Evolutionary conservation across 1,284 basidiomycete genomes (phyloP).

Genomic region (Rhodotorula sp.): DNA sequence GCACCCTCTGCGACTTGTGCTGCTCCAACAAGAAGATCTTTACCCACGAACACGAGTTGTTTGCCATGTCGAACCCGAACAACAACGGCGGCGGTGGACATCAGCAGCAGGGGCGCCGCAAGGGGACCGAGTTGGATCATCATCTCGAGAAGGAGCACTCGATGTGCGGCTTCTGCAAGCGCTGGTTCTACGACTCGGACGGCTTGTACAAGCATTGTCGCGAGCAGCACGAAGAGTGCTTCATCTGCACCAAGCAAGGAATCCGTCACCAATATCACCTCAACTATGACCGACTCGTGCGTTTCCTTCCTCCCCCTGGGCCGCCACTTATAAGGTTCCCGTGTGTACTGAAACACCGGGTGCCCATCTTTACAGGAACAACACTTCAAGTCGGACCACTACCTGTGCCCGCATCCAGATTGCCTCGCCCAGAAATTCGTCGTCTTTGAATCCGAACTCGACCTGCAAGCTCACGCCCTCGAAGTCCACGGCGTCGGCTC

Average conservation of each 20-base stretch:
- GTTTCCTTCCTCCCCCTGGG: slow-evolving; percentile 3
- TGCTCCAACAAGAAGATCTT: slow-evolving; percentile 91
- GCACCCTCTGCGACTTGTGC: slow-evolving; percentile 84
- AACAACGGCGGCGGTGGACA: not conserved
- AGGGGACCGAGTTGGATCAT: slow-evolving; percentile 57
- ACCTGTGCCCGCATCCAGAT: slow-evolving; percentile 68
- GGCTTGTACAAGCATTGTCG: slow-evolving; percentile 94
- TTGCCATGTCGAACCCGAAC: slow-evolving; percentile 56
- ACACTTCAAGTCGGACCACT: slow-evolving; percentile 59
- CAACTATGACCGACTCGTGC: slow-evolving; percentile 51
- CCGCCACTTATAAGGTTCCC: not conserved
- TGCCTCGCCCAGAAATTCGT: slow-evolving; percentile 91
- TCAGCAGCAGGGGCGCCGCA: not conserved
- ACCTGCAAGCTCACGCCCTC: slow-evolving; percentile 89
- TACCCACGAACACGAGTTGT: slow-evolving; percentile 88
- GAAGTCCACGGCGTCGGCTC: slow-evolving; percentile 71
- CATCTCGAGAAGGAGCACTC: slow-evolving; percentile 68
- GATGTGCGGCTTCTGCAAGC: slow-evolving; percentile 84
- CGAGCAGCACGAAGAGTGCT: slow-evolving; percentile 93
- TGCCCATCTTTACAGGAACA: slow-evolving; percentile 5
- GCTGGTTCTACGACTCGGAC: slow-evolving; percentile 87
- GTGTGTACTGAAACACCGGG: no score
- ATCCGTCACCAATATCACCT: slow-evolving; percentile 76
- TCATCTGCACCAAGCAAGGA: slow-evolving; percentile 78
- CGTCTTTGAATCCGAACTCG: slow-evolving; percentile 83